These are phyloP conservation scores for Aspergillus sergii DNA, from an alignment of 2,329 filamentous ascomycete species.

Conservation along the genomic window DNA sequence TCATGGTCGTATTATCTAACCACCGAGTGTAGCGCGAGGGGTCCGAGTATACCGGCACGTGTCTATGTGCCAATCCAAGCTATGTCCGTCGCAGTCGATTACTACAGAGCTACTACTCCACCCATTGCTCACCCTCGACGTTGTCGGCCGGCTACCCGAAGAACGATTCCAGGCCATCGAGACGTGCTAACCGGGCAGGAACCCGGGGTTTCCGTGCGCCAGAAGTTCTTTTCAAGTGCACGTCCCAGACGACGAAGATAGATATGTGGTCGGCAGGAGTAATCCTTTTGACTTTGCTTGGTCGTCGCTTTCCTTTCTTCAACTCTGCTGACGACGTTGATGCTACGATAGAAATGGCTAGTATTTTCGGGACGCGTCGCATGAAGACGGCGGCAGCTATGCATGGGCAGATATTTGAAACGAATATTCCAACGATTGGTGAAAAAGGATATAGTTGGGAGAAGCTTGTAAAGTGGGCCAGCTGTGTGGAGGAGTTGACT, in stretches of 20 bases:
- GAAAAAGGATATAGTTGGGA: slow-evolving; percentile 83
- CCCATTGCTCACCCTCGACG: slow-evolving; percentile 45
- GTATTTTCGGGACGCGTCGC: slow-evolving; percentile 81
- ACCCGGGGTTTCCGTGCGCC: slow-evolving; percentile 95
- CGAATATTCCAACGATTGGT: slow-evolving; percentile 86
- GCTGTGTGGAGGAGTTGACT: slow-evolving; percentile 67
- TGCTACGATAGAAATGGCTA: slow-evolving; percentile 94
- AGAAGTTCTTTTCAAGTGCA: slow-evolving; percentile 96
- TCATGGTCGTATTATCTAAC: slow-evolving; percentile 4
- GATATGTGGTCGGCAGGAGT: slow-evolving; percentile 97
- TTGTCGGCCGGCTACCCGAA: slow-evolving; percentile 76
- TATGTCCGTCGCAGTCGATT: slow-evolving; percentile 62
- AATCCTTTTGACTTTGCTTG: slow-evolving; percentile 93
- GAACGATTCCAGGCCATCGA: slow-evolving; percentile 81
- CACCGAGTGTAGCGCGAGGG: slow-evolving; percentile 56
- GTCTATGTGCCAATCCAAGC: slow-evolving; percentile 72
- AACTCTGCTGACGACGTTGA: slow-evolving; percentile 98
- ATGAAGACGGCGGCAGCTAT: slow-evolving; percentile 83
- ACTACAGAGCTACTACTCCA: slow-evolving; percentile 62
- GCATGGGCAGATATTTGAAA: slow-evolving; percentile 91
- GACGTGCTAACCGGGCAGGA: slow-evolving; percentile 89
- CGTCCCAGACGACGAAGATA: slow-evolving; percentile 88
- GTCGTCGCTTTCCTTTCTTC: slow-evolving; percentile 94
- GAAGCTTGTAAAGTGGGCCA: slow-evolving; percentile 95
- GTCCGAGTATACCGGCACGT: slow-evolving; percentile 53